Percentiles rank a stretch among this genome's conserved stretches.
phyloP scores from a whole-genome alignment of 495 filamentous ascomycete genomes.

The Trichoderma virens region DNA sequence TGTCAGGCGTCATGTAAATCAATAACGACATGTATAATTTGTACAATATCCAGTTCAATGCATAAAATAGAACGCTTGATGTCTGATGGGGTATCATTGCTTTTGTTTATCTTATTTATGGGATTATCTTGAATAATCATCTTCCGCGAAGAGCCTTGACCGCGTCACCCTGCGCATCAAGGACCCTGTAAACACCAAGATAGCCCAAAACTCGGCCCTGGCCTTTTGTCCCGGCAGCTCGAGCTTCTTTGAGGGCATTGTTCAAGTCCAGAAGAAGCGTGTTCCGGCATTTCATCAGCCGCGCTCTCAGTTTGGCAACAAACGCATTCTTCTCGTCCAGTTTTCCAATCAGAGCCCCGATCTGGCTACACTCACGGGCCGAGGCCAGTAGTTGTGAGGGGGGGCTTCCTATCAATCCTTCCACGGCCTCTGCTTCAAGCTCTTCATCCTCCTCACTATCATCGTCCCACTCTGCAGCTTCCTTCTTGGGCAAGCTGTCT shows the following conservation, averaged over 20 bases:
- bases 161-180: conserved; percentile 68
- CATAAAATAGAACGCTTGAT: conserved; percentile 36
- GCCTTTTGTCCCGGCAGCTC: conserved; percentile 42
- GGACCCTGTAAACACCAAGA: conserved; percentile 65
- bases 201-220: conserved; percentile 57
- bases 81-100: conserved; percentile 12
- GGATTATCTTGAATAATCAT: conserved; percentile 10
- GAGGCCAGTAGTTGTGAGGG: conserved; percentile 35
- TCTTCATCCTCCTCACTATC: conserved; percentile 27
- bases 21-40: conserved; percentile 13
- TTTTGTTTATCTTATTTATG: conserved; percentile 12
- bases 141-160: conserved; percentile 57
- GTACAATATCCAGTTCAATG: conserved; percentile 26
- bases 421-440: conserved; percentile 17
- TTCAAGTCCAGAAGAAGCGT: conserved; percentile 79
- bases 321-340: conserved; percentile 35
- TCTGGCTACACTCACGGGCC: conserved; percentile 34
- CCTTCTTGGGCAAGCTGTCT: conserved; percentile 24
- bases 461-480: conserved; percentile 27
- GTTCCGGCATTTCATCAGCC: conserved; percentile 45
- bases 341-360: conserved; percentile 31
- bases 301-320: conserved; percentile 48
- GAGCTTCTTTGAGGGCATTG: conserved; percentile 68
- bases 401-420: conserved; percentile 28
- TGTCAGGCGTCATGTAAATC: conserved; percentile 44